phyloP scores from a whole-genome alignment of 768 basidiomycete species.

The Rhodotorula graminis region DNA sequence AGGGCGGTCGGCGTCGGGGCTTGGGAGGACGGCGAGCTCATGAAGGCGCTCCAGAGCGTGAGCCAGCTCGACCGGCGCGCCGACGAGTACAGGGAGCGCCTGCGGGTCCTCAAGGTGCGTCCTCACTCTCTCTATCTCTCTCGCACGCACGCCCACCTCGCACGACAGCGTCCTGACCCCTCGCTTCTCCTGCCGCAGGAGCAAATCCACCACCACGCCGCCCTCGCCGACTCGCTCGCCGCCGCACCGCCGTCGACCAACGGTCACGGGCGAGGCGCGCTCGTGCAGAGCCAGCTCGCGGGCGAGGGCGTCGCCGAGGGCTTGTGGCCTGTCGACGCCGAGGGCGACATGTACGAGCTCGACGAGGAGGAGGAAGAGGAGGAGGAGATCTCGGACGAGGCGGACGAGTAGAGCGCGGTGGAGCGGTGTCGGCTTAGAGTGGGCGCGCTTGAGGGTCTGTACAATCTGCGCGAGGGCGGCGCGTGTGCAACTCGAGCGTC shows the following conservation, averaged over 20 bases:
- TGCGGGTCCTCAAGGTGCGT: conserved; percentile 33
- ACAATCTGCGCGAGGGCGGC: too few species aligned
- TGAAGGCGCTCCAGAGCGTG: conserved; percentile 31
- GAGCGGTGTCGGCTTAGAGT: neutral
- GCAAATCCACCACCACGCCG: conserved; percentile 35
- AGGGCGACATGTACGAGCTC: neutral
- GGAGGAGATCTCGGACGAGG: neutral
- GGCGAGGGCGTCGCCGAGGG: neutral
- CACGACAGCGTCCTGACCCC: too few species aligned
- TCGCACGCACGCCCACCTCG: too few species aligned
- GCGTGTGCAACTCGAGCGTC: too few species aligned
- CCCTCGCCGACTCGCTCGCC: conserved; percentile 28
- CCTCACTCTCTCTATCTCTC: neutral
- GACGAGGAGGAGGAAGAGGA: conserved; percentile 8
- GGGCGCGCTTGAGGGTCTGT: too few species aligned
- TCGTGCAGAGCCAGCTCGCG: too few species aligned
- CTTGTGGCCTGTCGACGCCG: neutral
- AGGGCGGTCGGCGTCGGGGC: neutral
- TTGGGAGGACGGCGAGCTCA: conserved; percentile 25
- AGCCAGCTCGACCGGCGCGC: conserved; percentile 28
- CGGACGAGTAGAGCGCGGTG: neutral
- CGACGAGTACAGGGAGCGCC: conserved; percentile 31
- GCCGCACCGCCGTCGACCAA: neutral
- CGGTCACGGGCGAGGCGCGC: too few species aligned
- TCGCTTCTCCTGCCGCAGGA: neutral